A percentile compares a stretch with the other conserved stretches of the same genome.
Evolutionary conservation across 805 yeast genomes (phyloP).

Genomic region (Zygosaccharomyces siamensis): DNA sequence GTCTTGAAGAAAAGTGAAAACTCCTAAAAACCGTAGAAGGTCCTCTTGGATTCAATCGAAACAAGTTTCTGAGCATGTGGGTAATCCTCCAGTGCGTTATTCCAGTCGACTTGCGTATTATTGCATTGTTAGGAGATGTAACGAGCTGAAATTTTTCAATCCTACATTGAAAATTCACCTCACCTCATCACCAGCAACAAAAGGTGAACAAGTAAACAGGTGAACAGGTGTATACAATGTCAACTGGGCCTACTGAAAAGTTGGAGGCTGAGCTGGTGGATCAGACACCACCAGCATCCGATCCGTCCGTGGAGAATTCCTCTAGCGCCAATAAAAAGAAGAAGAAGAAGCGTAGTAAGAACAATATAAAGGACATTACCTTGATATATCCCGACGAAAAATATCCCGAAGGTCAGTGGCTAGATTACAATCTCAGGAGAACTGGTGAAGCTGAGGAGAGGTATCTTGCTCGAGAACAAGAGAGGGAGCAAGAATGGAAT

Average conservation of each 20-base stretch:
- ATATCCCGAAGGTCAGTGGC: constrained; percentile 87
- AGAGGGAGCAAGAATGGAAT: constrained; percentile 60
- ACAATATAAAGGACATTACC: constrained; percentile 56
- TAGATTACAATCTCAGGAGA: constrained; percentile 58
- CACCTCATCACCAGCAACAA: not conserved
- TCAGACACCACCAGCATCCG: not conserved
- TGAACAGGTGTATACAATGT: not conserved
- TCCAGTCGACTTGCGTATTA: not conserved
- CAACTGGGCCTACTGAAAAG: not conserved
- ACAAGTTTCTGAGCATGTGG: not conserved
- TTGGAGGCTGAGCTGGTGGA: constrained; percentile 1
- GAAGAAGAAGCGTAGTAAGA: constrained; percentile 53
- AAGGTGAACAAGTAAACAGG: not conserved
- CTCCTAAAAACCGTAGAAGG: not conserved
- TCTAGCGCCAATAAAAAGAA: constrained; percentile 47
- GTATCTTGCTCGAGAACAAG: constrained; percentile 55
- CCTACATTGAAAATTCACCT: not conserved
- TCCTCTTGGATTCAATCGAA: not conserved
- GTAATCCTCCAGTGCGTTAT: not conserved
- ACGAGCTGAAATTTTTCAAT: constrained; percentile 2
- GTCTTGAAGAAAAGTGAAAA: not conserved
- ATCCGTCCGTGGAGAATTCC: constrained; percentile 1
- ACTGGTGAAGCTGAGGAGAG: constrained; percentile 84
- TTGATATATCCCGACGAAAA: constrained; percentile 62
- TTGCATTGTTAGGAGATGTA: not conserved